Evolutionary conservation across 148 eudicot genomes (phyloP).

Genomic region (Chenopodium quinoa): DNA sequence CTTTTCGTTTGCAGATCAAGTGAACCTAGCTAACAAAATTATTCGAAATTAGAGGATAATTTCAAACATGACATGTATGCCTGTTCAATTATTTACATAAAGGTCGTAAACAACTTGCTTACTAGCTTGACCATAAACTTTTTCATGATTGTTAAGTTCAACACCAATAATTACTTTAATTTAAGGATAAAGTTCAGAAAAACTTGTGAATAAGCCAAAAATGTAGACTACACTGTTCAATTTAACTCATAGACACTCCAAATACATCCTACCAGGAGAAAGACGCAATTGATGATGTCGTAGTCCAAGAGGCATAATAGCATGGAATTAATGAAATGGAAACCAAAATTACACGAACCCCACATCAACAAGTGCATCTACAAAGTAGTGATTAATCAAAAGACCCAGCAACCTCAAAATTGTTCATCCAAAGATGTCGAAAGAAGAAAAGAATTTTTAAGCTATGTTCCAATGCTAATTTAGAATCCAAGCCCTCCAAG

Average conservation of each 20-base stretch:
- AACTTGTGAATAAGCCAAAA: background rate
- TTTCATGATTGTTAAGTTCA: background rate
- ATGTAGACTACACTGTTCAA: background rate
- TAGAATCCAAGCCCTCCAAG: no score
- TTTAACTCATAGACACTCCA: background rate
- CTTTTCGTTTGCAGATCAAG: background rate
- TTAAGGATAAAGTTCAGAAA: background rate
- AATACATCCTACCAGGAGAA: background rate
- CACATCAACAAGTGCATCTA: no score
- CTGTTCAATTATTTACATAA: background rate
- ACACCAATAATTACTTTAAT: no score
- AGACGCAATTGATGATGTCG: no score
- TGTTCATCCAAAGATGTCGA: background rate
- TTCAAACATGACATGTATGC: background rate
- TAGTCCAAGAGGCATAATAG: background rate
- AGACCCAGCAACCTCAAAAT: background rate
- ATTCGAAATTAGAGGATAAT: no score
- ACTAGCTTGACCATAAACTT: background rate
- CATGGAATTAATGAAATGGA: no score
- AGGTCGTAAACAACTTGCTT: background rate
- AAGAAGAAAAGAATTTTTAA: background rate
- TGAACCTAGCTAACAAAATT: background rate
- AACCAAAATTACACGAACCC: no score
- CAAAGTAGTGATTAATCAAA: no score
- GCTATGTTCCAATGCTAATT: background rate